Conservation (phyloP, 768 basidiomycete genomes). For the Termitomyces sp. region DNA sequence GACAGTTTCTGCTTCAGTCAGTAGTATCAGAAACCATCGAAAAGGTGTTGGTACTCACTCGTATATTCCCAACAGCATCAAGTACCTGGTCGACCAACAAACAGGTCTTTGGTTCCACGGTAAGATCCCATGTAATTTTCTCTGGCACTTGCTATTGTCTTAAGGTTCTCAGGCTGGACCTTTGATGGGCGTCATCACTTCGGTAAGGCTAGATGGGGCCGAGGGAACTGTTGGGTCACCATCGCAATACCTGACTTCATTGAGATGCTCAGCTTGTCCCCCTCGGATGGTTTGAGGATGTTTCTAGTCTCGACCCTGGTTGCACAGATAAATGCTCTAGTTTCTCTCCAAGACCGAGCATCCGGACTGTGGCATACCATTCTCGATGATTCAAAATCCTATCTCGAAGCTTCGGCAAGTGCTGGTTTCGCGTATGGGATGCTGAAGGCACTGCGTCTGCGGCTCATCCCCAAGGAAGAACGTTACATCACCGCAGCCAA, state of each 20-base stretch:
- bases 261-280: constrained; percentile 34
- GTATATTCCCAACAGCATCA: constrained; percentile 22
- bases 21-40: constrained; percentile 5
- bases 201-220: constrained; percentile 42
- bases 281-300: constrained; percentile 34
- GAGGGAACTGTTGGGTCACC: constrained; percentile 53
- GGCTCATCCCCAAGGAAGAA: constrained; percentile 35
- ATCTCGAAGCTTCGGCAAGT: constrained; percentile 44
- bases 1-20: constrained; percentile 44
- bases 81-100: constrained; percentile 37
- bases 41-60: background rate
- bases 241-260: constrained; percentile 43
- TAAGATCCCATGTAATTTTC: constrained; percentile 12
- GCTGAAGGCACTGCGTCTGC: constrained; percentile 34
- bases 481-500: constrained; percentile 29
- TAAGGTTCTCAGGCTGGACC: constrained; percentile 29
- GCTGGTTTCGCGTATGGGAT: constrained; percentile 47
- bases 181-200: constrained; percentile 42
- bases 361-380: constrained; percentile 52
- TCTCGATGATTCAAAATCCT: constrained; percentile 42
- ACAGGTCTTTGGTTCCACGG: constrained; percentile 46
- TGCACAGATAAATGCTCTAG: constrained; percentile 43
- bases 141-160: background rate
- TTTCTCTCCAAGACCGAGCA: constrained; percentile 34
- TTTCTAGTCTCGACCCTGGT: constrained; percentile 34